phyloP scores from a whole-genome alignment of 2,329 filamentous ascomycete species.

The Penicillium sp. region DNA sequence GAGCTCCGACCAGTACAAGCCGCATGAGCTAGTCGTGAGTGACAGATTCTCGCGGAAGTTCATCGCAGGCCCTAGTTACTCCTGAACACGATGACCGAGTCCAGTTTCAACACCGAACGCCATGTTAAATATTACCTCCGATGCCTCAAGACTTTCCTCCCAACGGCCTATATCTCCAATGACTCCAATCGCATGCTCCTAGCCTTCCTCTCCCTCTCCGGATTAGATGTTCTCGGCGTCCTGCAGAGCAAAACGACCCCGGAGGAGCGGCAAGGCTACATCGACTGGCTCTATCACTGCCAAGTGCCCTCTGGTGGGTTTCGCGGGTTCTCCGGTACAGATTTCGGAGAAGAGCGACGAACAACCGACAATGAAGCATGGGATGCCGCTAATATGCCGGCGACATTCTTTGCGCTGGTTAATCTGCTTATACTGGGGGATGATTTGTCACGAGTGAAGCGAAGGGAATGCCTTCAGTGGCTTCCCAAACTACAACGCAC shows the following conservation, averaged over 20 bases:
- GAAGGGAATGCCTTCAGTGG: conserved; percentile 69
- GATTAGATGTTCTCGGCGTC: conserved; percentile 73
- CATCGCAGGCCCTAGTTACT: too few relatives aligned
- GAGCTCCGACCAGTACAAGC: not conserved
- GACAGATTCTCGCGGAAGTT: too few relatives aligned
- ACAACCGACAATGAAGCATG: conserved; percentile 56
- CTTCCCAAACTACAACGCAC: conserved; percentile 69
- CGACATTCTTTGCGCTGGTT: conserved; percentile 83
- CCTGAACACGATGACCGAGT: conserved; percentile 20
- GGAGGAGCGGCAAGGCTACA: conserved; percentile 56
- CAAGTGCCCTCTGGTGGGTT: conserved; percentile 88
- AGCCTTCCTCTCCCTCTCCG: conserved; percentile 83
- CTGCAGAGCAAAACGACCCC: conserved; percentile 55
- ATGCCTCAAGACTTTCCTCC: conserved; percentile 77
- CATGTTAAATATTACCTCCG: conserved; percentile 93
- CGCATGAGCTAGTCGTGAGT: not conserved
- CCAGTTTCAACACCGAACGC: conserved; percentile 49
- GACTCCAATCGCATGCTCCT: conserved; percentile 89
- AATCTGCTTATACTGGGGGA: conserved; percentile 66
- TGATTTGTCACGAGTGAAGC: conserved; percentile 63
- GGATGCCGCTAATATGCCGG: conserved; percentile 79
- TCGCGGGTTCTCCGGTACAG: conserved; percentile 73
- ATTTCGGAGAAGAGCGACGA: conserved; percentile 49
- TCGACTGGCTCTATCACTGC: conserved; percentile 78
- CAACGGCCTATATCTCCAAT: conserved; percentile 77